These are phyloP conservation scores for Lachnellula arida DNA, from an alignment of 2,329 filamentous ascomycete species.

Conservation along the genomic window DNA sequence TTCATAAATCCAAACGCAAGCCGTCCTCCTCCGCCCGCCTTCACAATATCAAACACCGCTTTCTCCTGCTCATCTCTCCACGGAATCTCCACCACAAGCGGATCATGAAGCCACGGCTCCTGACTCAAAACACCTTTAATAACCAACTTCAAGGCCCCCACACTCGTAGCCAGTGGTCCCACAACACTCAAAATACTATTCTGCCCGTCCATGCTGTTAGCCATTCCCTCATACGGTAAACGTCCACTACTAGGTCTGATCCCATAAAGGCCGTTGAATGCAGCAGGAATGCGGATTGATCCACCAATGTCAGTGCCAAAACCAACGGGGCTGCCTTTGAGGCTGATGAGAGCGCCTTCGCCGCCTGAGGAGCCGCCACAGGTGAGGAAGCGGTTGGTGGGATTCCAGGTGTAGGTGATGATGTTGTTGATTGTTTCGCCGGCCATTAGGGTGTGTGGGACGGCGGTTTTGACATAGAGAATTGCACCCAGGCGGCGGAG, in stretches of 20 bases:
- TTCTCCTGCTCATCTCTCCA: slow-evolving; percentile 49
- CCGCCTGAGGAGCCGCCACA: slow-evolving; percentile 31
- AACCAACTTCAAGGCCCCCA: slow-evolving; percentile 49
- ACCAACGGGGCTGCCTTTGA: slow-evolving; percentile 30
- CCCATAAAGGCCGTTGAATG: slow-evolving; percentile 37
- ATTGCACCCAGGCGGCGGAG: slow-evolving; percentile 37
- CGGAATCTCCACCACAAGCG: slow-evolving; percentile 59
- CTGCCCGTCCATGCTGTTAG: slow-evolving; percentile 57
- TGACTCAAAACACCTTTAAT: slow-evolving; percentile 52
- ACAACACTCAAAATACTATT: slow-evolving; percentile 58
- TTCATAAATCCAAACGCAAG: slow-evolving; percentile 52
- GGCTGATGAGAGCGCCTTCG: slow-evolving; percentile 31
- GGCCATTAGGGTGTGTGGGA: slow-evolving; percentile 37
- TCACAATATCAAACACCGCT: slow-evolving; percentile 36
- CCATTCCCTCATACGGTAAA: slow-evolving; percentile 49
- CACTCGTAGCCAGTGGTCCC: slow-evolving; percentile 56
- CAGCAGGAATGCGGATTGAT: slow-evolving; percentile 34
- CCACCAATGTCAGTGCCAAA: slow-evolving; percentile 33
- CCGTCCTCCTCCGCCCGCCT: slow-evolving; percentile 30
- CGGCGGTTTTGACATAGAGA: slow-evolving; percentile 38
- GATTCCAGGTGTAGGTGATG: slow-evolving; percentile 36
- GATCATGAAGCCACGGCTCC: slow-evolving; percentile 63
- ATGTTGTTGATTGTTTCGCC: slow-evolving; percentile 42
- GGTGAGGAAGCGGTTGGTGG: slow-evolving; percentile 27
- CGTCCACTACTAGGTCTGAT: slow-evolving; percentile 35